Percentiles rank a stretch among this genome's conserved stretches.
phyloP scores from a whole-genome alignment of 495 filamentous ascomycete genomes.

The Hamigera avellanea region DNA sequence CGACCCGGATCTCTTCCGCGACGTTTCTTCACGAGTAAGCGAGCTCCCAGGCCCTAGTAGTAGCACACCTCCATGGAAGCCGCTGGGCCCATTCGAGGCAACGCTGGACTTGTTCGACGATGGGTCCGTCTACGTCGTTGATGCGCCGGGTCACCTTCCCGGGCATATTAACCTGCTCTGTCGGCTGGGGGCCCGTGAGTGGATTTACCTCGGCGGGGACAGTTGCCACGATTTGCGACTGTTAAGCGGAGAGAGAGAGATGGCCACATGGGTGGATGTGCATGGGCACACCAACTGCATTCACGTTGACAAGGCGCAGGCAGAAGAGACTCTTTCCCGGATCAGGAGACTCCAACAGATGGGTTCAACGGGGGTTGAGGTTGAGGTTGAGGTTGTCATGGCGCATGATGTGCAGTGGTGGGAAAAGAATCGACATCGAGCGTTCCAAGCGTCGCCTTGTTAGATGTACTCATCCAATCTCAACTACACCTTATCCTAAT shows the following conservation, averaged over 20 bases:
- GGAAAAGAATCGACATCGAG: constrained; percentile 15
- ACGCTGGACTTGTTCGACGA: constrained; percentile 33
- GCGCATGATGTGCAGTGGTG: constrained; percentile 35
- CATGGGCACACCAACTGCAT: constrained; percentile 18
- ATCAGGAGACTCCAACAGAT: constrained; percentile 17
- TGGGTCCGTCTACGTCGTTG: constrained; percentile 23
- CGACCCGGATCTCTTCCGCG: constrained; percentile 23
- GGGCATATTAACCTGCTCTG: constrained; percentile 37
- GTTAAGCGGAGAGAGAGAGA: constrained; percentile 26
- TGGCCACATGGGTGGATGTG: constrained; percentile 29
- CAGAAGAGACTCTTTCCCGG: constrained; percentile 19
- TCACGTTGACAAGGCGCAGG: constrained; percentile 22
- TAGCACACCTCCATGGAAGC: constrained; percentile 8
- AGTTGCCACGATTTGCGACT: constrained; percentile 35
- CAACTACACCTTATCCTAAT: too few species aligned
- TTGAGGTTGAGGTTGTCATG: constrained; percentile 17
- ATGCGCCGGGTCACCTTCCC: constrained; percentile 35
- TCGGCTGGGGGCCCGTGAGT: constrained; percentile 10
- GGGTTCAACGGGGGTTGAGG: not conserved
- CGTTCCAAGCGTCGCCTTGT: too few species aligned
- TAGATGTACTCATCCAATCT: too few species aligned
- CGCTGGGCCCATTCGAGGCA: constrained; percentile 16
- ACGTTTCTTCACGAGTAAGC: constrained; percentile 17
- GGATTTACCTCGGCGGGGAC: constrained; percentile 35
- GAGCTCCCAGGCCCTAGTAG: constrained; percentile 13